Conservation (phyloP, 768 basidiomycete genomes). For the Chalciporus piperatus region DNA sequence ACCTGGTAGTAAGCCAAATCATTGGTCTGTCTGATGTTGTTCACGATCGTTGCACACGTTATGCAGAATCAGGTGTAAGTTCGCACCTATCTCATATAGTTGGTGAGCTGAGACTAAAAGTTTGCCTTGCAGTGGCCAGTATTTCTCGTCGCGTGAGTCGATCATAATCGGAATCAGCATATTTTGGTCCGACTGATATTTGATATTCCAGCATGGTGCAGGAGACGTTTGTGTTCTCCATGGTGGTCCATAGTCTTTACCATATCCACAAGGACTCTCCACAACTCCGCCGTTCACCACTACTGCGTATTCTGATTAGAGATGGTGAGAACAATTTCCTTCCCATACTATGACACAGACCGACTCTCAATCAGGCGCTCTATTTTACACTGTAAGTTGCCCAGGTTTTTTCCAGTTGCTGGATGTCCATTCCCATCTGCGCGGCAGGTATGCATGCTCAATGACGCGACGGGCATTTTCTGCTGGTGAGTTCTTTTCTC, state of each 20-base stretch:
- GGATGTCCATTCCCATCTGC: not conserved
- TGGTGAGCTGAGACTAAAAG: no score
- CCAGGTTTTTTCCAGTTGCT: no score
- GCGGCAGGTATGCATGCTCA: constrained; percentile 5
- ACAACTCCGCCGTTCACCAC: not conserved
- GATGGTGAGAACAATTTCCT: constrained; percentile 19
- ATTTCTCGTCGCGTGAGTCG: no score
- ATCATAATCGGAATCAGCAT: no score
- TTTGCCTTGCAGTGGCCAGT: no score
- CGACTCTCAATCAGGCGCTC: not conserved
- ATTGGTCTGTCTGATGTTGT: no score
- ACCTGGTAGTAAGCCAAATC: no score
- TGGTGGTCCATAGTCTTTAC: constrained; percentile 6
- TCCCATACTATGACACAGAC: no score
- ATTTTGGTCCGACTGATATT: no score
- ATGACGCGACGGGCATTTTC: constrained; percentile 1
- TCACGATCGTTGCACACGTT: no score
- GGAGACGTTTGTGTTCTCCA: constrained; percentile 8
- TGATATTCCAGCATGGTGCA: constrained; percentile 13
- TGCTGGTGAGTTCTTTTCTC: constrained; percentile 11
- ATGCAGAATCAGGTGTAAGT: no score
- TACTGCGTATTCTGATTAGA: constrained; percentile 18
- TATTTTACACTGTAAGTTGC: constrained; percentile 5
- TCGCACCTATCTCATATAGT: no score
- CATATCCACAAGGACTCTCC: not conserved